These are phyloP conservation scores for Diutina scorzettiae DNA, from an alignment of 1,139 yeast species.

Conservation along the genomic window DNA sequence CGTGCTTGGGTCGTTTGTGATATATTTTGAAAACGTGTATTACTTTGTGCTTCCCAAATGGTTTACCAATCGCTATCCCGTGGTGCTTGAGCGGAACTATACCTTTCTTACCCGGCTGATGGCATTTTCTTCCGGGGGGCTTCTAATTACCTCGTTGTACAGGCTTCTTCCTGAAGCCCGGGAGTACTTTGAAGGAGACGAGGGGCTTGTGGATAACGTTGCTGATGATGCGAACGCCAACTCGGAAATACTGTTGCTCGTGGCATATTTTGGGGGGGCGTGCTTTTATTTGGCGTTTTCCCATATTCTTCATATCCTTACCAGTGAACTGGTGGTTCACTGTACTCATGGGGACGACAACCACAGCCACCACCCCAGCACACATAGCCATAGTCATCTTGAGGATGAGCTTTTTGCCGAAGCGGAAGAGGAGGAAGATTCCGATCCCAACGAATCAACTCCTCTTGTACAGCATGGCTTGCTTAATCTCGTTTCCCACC, in stretches of 20 bases:
- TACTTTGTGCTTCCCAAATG: slow-evolving; percentile 25
- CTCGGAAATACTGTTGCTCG: slow-evolving; percentile 28
- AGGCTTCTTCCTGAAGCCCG: slow-evolving; percentile 59
- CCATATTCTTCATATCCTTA: slow-evolving; percentile 51
- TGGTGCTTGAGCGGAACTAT: slow-evolving; percentile 48
- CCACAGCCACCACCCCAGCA: slow-evolving; percentile 7
- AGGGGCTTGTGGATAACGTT: slow-evolving; percentile 15
- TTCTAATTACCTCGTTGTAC: slow-evolving; percentile 64
- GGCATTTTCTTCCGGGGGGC: slow-evolving; percentile 67
- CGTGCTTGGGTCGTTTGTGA: slow-evolving; percentile 43
- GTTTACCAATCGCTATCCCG: slow-evolving; percentile 30
- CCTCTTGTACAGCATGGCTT: slow-evolving; percentile 14
- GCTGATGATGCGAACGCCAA: slow-evolving; percentile 6
- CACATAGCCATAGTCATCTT: neutral
- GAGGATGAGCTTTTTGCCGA: neutral
- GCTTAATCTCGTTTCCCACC: slow-evolving; percentile 7
- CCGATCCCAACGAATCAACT: slow-evolving; percentile 13
- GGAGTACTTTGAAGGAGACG: slow-evolving; percentile 16
- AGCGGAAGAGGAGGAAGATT: slow-evolving; percentile 7
- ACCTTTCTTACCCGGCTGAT: slow-evolving; percentile 52
- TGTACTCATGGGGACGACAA: slow-evolving; percentile 49
- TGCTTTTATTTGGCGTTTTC: slow-evolving; percentile 49
- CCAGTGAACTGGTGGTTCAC: slow-evolving; percentile 78
- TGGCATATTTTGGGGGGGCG: slow-evolving; percentile 48
- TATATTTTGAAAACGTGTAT: slow-evolving; percentile 40